Evolutionary conservation across 2,329 filamentous ascomycete genomes (phyloP).

Genomic region (Dactylellina sp.): DNA sequence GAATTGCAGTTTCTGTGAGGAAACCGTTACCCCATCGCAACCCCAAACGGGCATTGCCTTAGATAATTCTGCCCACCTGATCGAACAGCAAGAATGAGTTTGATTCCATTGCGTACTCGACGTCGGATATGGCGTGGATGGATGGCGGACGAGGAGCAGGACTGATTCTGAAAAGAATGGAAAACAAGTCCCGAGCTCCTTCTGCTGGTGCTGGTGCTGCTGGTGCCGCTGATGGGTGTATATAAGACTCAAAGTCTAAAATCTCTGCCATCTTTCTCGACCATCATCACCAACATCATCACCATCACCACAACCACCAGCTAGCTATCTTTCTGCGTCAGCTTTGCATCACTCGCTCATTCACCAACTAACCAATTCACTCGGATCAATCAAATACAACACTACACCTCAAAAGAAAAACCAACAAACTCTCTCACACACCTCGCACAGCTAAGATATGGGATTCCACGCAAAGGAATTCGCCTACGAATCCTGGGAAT

Average conservation of each 20-base stretch:
- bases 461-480: slow-evolving; percentile 55
- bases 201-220: too few species aligned
- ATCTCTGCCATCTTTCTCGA: slow-evolving; percentile 2
- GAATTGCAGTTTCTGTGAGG: slow-evolving; percentile 47
- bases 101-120: slow-evolving; percentile 4
- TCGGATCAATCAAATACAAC: too few species aligned
- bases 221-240: too few species aligned
- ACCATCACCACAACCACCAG: slow-evolving; percentile 10
- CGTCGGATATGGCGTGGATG: slow-evolving; percentile 5
- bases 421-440: too few species aligned
- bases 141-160: slow-evolving; percentile 18
- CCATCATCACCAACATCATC: neutral
- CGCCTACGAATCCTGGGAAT: slow-evolving; percentile 49
- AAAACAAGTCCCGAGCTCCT: slow-evolving; percentile 4
- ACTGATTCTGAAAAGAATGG: slow-evolving; percentile 1
- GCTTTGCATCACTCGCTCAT: too few species aligned
- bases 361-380: too few species aligned
- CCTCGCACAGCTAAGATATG: too few species aligned
- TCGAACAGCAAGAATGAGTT: neutral
- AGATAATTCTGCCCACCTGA: slow-evolving; percentile 45
- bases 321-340: too few species aligned
- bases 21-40: slow-evolving; percentile 56
- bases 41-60: slow-evolving; percentile 42
- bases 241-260: slow-evolving; percentile 24
- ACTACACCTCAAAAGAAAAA: too few species aligned